A percentile compares a stretch with the other conserved stretches of the same genome.
phyloP scores from a whole-genome alignment of 768 basidiomycete species.

The Saitozyma sp. region DNA sequence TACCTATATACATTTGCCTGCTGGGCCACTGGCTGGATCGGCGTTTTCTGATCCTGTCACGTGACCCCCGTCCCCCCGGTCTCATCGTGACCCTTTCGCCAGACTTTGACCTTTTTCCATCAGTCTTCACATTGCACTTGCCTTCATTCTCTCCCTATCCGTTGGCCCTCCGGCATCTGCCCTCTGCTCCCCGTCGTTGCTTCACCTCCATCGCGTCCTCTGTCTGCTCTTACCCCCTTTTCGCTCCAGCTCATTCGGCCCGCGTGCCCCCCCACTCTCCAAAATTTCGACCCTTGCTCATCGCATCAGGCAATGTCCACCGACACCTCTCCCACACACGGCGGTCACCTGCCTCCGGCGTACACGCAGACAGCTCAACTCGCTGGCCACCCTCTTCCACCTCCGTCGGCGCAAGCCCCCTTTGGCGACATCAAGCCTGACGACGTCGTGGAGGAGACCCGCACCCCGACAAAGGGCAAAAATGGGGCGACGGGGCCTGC shows the following conservation, averaged over 20 bases:
- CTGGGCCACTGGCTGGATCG: too few species aligned
- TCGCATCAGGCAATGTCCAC: conserved; percentile 6
- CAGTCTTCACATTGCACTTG: too few species aligned
- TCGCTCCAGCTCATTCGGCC: background rate
- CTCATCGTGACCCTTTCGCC: too few species aligned
- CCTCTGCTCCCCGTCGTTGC: background rate
- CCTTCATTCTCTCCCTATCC: background rate
- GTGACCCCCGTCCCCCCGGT: too few species aligned
- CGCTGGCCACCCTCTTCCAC: background rate
- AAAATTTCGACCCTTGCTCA: background rate
- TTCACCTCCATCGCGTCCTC: too few species aligned
- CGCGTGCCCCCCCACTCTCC: background rate
- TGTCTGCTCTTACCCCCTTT: too few species aligned
- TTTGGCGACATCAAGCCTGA: conserved; percentile 2
- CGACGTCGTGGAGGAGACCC: background rate
- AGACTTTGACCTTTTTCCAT: too few species aligned
- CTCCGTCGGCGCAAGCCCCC: background rate
- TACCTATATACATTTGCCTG: too few species aligned
- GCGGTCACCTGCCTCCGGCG: conserved; percentile 1
- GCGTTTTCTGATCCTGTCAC: too few species aligned
- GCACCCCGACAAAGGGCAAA: conserved; percentile 37
- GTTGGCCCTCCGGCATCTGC: background rate
- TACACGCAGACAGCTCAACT: conserved; percentile 2
- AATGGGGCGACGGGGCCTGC: conserved; percentile 45
- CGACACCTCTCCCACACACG: conserved; percentile 9